Percentiles rank a stretch among this genome's conserved stretches.
Conservation (phyloP, 257 asterid species). For the Solanum arcanum region DNA sequence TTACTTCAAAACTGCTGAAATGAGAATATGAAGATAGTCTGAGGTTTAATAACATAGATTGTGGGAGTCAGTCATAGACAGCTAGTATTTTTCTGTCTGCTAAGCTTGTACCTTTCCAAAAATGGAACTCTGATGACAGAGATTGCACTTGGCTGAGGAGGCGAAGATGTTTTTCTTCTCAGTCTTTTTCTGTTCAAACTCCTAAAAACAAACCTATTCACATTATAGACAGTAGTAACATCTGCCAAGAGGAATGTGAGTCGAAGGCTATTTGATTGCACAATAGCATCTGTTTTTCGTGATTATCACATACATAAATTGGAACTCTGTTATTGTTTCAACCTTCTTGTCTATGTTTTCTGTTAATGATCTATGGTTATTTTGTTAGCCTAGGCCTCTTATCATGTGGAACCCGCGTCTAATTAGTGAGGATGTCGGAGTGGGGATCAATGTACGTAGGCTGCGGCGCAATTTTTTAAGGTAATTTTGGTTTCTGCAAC, state of each 20-base stretch:
- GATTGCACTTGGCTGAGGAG: background rate
- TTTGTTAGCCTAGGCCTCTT: slow-evolving; percentile 94
- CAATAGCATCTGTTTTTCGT: background rate
- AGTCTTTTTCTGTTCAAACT: background rate
- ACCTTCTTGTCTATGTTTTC: background rate
- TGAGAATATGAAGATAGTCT: background rate
- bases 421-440: slow-evolving; percentile 93
- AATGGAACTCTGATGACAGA: background rate
- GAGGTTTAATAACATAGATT: background rate
- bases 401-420: slow-evolving; percentile 99
- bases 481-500: slow-evolving; percentile 19
- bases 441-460: slow-evolving; percentile 80
- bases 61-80: background rate
- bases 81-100: background rate
- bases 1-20: background rate
- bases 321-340: background rate
- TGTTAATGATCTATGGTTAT: slow-evolving; percentile 18
- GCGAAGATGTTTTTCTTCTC: background rate
- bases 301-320: background rate
- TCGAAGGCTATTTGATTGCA: background rate
- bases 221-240: background rate
- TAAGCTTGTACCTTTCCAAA: background rate
- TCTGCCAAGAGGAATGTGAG: background rate
- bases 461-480: slow-evolving; percentile 64
- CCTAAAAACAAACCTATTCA: background rate